Conservation (phyloP, 2,329 filamentous ascomycete species). For the Penicillium sumatraense region DNA sequence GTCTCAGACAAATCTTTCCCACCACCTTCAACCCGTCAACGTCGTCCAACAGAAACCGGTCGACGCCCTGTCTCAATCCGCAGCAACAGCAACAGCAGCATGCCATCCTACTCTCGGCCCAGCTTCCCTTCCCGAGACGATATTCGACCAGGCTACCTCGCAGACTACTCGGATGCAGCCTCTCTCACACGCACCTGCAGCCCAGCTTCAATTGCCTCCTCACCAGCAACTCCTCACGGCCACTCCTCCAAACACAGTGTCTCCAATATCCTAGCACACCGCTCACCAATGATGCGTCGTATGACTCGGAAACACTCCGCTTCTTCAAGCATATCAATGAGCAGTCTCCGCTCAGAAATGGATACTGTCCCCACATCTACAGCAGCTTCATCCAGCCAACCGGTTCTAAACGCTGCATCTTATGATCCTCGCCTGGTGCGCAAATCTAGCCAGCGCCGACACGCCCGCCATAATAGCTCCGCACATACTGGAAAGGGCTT, state of each 20-base stretch:
- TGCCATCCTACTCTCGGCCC: constrained; percentile 19
- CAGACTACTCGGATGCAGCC: constrained; percentile 21
- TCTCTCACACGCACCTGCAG: constrained; percentile 27
- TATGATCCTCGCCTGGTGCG: constrained; percentile 11
- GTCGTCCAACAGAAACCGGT: constrained; percentile 22
- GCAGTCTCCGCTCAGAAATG: constrained; percentile 35
- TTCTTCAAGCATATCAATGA: constrained; percentile 32
- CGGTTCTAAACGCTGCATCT: not conserved
- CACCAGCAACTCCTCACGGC: constrained; percentile 21
- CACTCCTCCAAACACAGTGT: constrained; percentile 29
- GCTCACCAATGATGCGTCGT: constrained; percentile 29
- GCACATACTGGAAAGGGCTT: constrained; percentile 19
- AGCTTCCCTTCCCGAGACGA: constrained; percentile 21
- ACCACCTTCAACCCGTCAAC: constrained; percentile 10
- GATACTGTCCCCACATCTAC: constrained; percentile 14
- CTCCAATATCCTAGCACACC: constrained; percentile 25
- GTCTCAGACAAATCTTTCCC: constrained; percentile 24
- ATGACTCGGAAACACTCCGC: constrained; percentile 34
- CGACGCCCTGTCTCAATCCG: constrained; percentile 31
- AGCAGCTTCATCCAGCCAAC: constrained; percentile 2
- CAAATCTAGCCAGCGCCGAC: constrained; percentile 22
- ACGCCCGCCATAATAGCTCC: constrained; percentile 24
- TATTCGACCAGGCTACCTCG: constrained; percentile 17
- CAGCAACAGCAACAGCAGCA: constrained; percentile 29
- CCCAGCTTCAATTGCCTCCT: constrained; percentile 25